Evolutionary conservation across 108 stramenopile genomes (phyloP), one percentile per base, ranked within the genome.

Genomic region (Nitzschia sp.): DNA sequence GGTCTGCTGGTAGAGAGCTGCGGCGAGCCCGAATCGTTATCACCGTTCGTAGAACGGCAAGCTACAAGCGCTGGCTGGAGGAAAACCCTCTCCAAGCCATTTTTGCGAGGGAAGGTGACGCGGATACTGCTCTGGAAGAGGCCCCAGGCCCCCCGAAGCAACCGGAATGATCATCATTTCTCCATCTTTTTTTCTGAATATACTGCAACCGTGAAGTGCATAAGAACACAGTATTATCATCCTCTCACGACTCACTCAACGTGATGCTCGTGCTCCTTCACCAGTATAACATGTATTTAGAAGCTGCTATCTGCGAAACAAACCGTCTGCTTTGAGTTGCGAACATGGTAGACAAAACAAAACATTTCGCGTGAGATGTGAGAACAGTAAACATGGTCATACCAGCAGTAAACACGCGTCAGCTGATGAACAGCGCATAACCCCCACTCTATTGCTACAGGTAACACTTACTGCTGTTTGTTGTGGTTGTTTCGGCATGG

Each of bases 21-120:
- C 79, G 90, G 28, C 72, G 91, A 75, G 86, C 91, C 17, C 82
- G 91, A 33, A 92, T 92, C 35, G 76, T 89, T 8, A 86, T 92
- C 26, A 92, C 91, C 27, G 85, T 92, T 2, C 63, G 68, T 66
- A 66, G 91, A 67, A 88, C 91, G 16, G 77, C 81, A 25, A 85
- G 76, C 46, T 92, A 92, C 68, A 79, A 86, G 66, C 75, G 80
- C 59, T 92, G 91, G 91, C 64, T 92, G 6, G 78, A 86, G 44
- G 88, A 92, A 33, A 89, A 92, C 68, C 85, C 90, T 11, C 47
- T 55, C 9, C 71, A 72, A 63, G 71, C 71, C 13, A 72, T 72
- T 28, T 63, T 72, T 22, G 71, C 71, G 1, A 53, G 67, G 27
- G 53, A 53, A 57, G 63, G 36, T 15, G 36, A 38, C 21, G 15